These are phyloP conservation scores for Daldinia bambusicola DNA, from an alignment of 495 filamentous ascomycete genomes.

Conservation along the genomic window DNA sequence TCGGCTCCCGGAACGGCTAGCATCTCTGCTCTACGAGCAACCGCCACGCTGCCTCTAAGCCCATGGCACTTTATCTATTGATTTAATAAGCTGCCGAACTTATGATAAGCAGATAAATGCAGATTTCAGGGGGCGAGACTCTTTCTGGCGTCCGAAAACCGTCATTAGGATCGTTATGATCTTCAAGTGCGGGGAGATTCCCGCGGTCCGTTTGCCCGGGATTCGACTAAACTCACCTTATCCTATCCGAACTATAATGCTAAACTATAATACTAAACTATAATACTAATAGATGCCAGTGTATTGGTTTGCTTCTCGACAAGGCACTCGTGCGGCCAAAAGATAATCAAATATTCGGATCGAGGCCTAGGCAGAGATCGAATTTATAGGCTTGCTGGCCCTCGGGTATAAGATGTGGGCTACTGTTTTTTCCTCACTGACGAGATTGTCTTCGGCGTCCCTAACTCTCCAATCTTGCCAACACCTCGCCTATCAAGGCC, in stretches of 20 bases:
- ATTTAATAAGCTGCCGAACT: slow-evolving; percentile 4
- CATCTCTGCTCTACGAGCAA: slow-evolving; percentile 5
- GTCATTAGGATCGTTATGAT: slow-evolving; percentile 18
- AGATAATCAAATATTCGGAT: slow-evolving; percentile 18
- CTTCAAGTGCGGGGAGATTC: slow-evolving; percentile 29
- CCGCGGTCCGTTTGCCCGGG: slow-evolving; percentile 35
- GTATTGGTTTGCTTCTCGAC: slow-evolving; percentile 5
- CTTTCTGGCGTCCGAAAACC: slow-evolving; percentile 17
- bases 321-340: slow-evolving; percentile 23
- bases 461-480: slow-evolving; percentile 8
- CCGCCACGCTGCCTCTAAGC: slow-evolving; percentile 6
- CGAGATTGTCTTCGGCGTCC: slow-evolving; percentile 4
- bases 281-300: slow-evolving; percentile 7
- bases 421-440: neutral
- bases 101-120: slow-evolving; percentile 12
- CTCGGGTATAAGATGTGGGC: slow-evolving; percentile 29
- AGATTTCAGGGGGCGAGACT: neutral
- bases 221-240: slow-evolving; percentile 8
- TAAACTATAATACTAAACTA: too few relatives aligned
- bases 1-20: slow-evolving; percentile 17
- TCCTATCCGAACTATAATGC: too few relatives aligned
- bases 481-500: slow-evolving; percentile 17
- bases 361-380: slow-evolving; percentile 15
- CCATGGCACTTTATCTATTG: slow-evolving; percentile 1
- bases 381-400: slow-evolving; percentile 4